Evolutionary conservation across 306 rosid species (phyloP), one percentile per base, ranked within the genome.

Genomic region (Carpinus viminea): DNA sequence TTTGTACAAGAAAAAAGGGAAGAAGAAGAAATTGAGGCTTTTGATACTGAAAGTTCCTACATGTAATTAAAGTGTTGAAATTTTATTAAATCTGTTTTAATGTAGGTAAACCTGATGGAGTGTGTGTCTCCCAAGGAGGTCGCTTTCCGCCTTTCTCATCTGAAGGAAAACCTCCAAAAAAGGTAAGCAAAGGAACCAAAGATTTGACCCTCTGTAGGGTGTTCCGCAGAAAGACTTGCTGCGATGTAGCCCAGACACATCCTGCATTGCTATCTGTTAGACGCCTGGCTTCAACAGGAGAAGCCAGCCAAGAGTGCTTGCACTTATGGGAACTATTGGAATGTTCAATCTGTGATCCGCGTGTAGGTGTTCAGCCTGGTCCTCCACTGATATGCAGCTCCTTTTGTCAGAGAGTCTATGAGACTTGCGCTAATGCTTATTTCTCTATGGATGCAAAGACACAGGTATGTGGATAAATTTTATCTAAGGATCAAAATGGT

Each of bases 321-420:
- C 84, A 91, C 46, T 84, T 95, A 73, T 95, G 97, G 97, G 98
- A 95, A 79, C 85, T 95, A 26, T 80, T 95, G 88, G 98, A 95
- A 81, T 95, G 98, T 70, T 87, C 98, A 46, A 86, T 94, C 76
- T 94, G 98, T 55, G 93, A 95, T 84, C 98, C 98, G 0, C 89
- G 8, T 8, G 88, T 92, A 55, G 97, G 98, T 24, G 85, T 88
- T 80, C 91, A 72, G 74, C 80, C 87, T 6, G 97, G 98, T 71
- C 98, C 98, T 77, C 98, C 98, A 47, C 75, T 79, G 50, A 79
- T 94, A 72, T 94, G 98, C 80, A 76, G 85, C 68, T 89, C 98
- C 48, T 88, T 94, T 78, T 94, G 98, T 12, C 90, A 88, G 81
- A 85, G 87, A 82, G 83, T 94, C 77, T 93, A 88, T 68, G 73